Evolutionary conservation across 257 asterid genomes (phyloP), one percentile per base, ranked within the genome.

Genomic region (Capsicum pubescens): DNA sequence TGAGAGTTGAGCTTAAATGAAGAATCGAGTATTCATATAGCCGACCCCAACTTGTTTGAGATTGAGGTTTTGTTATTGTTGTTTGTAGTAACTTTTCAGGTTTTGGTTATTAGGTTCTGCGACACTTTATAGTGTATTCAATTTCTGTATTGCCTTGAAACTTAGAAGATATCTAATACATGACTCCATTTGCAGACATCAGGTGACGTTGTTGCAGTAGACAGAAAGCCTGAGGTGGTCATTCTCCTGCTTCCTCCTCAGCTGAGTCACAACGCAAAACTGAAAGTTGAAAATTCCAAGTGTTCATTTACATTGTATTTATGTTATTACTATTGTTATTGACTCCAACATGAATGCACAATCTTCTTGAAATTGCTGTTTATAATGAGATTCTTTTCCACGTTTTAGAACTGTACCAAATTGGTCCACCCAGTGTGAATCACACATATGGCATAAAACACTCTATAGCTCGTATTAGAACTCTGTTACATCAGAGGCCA

Each of bases 111-210:
- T 54, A 19, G 61, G 61, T 74, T 50, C 81, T 26, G 10, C 4
- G 44, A 15, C 63, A 77, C 32, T 54, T 52, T 4, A 26, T 13
- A 0, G 14, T 21, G 14, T 77, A 26, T 54, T 77, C 2, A 26
- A 54, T 32, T 77, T 54, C 50, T 54, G 50, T 26, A 14, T 77
- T 54, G 16, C 50, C 64, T 52, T 9, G 82, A 26, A 50, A 54
- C 14, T 54, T 14, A 77, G 81, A 14, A 52, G 60, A 77, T 77
- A 32, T 26, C 82, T 77, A 77, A 77, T 54, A 32, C 15, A 54
- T 32, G 64, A 15, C 64, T 48, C 60, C 9, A 4, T 76, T 39
- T 4, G 46, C 7, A 8, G 54, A 54, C 32, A 77, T 52, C 61
- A 52, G 61, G 21, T 21, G 60, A 52, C 81, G 52, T 52, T 21